Conservation (phyloP, 2,329 filamentous ascomycete species). For the Diaporthe sp. region DNA sequence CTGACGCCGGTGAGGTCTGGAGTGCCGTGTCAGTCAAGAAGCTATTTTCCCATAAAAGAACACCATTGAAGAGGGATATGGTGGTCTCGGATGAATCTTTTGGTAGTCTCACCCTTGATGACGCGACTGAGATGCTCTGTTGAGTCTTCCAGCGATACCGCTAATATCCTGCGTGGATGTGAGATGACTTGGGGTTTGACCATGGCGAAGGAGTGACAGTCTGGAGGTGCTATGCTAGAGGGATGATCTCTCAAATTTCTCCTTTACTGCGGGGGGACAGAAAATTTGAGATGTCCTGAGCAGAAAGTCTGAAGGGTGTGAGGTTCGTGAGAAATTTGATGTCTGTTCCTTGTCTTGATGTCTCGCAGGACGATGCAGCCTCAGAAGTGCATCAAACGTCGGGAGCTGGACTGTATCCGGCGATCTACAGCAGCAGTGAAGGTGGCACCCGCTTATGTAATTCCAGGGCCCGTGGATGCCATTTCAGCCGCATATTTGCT, state of each 20-base stretch:
- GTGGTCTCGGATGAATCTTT: neutral
- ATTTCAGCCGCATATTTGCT: neutral
- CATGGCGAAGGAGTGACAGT: slow-evolving; percentile 25
- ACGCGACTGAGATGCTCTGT: slow-evolving; percentile 61
- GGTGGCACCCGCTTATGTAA: slow-evolving; percentile 24
- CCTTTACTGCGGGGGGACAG: too few species aligned
- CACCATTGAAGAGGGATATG: neutral
- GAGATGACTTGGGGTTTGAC: slow-evolving; percentile 51
- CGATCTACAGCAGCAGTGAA: neutral
- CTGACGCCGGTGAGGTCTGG: slow-evolving; percentile 66
- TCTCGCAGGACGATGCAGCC: neutral
- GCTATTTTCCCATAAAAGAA: neutral
- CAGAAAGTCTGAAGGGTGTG: neutral
- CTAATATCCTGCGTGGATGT: slow-evolving; percentile 69
- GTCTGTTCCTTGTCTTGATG: neutral
- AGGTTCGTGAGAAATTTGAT: too few species aligned
- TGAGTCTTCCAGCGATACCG: slow-evolving; percentile 64
- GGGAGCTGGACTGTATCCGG: neutral
- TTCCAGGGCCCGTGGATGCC: neutral
- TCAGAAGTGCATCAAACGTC: neutral
- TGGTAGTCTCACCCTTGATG: slow-evolving; percentile 62
- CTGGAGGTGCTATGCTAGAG: neutral
- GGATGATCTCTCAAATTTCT: neutral
- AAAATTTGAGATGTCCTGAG: neutral
- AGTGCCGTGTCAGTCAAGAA: slow-evolving; percentile 33